These are phyloP conservation scores for Cicer cuneatum DNA, from an alignment of 306 rosid genomes.

Conservation along the genomic window DNA sequence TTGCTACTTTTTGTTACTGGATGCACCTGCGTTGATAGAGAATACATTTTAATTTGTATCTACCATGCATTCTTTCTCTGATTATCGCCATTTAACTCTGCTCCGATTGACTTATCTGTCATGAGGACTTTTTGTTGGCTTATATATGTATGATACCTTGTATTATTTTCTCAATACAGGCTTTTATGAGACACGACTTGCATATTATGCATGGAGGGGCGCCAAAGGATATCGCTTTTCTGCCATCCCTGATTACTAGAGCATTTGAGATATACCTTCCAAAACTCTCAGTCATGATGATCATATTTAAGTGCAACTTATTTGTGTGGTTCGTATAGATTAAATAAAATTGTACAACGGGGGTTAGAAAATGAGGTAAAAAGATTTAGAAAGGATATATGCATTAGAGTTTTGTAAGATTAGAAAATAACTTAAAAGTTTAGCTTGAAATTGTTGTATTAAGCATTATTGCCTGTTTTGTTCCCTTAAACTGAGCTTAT, in stretches of 20 bases:
- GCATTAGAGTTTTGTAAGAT: conserved; percentile 15
- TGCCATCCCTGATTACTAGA: conserved; percentile 88
- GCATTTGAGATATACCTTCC: conserved; percentile 15
- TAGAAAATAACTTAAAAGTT: background rate
- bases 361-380: conserved; percentile 34
- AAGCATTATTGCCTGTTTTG: background rate
- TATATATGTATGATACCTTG: background rate
- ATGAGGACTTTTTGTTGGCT: conserved; percentile 35
- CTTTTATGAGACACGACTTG: conserved; percentile 90
- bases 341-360: conserved; percentile 26
- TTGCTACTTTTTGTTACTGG: conserved; percentile 12
- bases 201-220: conserved; percentile 97
- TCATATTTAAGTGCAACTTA: conserved; percentile 30
- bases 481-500: background rate
- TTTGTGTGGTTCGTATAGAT: conserved; percentile 5
- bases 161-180: conserved; percentile 60
- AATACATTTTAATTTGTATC: conserved; percentile 5
- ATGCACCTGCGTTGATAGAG: conserved; percentile 20
- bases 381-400: conserved; percentile 16
- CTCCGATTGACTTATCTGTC: conserved; percentile 14
- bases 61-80: background rate
- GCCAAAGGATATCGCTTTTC: conserved; percentile 83
- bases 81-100: conserved; percentile 10
- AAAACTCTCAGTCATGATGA: background rate
- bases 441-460: conserved; percentile 27